Base-by-base conservation (phyloP, 768 basidiomycete species). In the Candolleomyces eurysporus region DNA sequence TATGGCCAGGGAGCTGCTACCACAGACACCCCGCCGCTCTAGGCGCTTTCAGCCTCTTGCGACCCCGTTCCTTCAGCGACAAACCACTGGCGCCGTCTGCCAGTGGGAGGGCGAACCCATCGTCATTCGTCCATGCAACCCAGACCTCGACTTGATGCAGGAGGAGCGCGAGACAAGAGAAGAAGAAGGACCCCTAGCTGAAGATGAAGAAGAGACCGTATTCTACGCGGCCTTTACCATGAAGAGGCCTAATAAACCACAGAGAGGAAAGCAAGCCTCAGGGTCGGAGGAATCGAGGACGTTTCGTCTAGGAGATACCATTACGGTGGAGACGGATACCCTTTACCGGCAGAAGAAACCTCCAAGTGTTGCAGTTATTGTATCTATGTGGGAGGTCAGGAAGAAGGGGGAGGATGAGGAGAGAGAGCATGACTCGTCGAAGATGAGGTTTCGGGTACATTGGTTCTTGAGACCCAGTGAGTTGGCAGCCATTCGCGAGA, bases 401-500 rank as follows among this genome's bases (percentile, higher is more conserved):
- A 71, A 76, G 40, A 68, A 69, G n/a, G 61, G 61, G 7, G 60
- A 61, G 32, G 61, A 49, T 4, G 31, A 42, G 21, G 17, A 21
- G 21, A 36, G 46, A 16, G 56, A 57, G 39, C 55, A 31, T 42
- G 71, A 74, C 39, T 68, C 67, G 2, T 65, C 71, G 42, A 79
- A 75, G 53, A 84, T 87, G 78, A 78, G 82, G 59, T 72, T 89
- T 22, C 79, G 82, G 30, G 73, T 92, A 22, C 91, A 91, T 65
- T 93, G 90, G 91, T 93, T 92, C 66, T 73, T 90, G 63, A 75
- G 85, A 36, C 90, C 89, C 0, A 72, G 75, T 0, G 85, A 92
- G 68, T 74, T 92, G 61, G 81, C 90, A 7, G 73, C 74, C 26
- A 74, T 86, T 57, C 79, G 90, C 13, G 84, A 84, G 0, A 82